Conservation (phyloP, 306 rosid species). For the Vigna angularis region DNA sequence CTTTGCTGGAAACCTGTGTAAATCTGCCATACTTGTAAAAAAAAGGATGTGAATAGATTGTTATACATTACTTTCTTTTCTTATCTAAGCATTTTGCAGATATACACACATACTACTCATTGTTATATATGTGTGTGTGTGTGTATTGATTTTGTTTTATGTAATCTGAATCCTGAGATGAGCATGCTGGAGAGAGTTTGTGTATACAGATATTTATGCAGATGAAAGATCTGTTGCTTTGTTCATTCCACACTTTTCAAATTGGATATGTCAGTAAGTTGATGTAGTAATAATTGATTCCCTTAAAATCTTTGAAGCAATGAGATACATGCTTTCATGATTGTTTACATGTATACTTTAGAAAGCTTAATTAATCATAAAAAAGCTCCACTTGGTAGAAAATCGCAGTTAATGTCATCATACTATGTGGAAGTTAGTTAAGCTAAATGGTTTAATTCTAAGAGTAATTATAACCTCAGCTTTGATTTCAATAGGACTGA, state of each 20-base stretch:
- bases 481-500: slow-evolving; percentile 39
- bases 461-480: slow-evolving; percentile 50
- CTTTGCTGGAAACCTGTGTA: slow-evolving; percentile 14
- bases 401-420: slow-evolving; percentile 34
- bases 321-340: slow-evolving; percentile 6
- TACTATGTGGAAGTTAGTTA: slow-evolving; percentile 55
- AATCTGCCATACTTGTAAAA: slow-evolving; percentile 28
- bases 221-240: background rate
- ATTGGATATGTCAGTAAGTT: background rate
- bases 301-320: slow-evolving; percentile 11
- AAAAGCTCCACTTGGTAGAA: slow-evolving; percentile 49
- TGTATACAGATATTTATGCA: background rate
- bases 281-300: background rate
- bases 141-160: background rate
- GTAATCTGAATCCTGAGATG: slow-evolving; percentile 36
- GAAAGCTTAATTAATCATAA: slow-evolving; percentile 34
- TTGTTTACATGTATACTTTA: slow-evolving; percentile 20
- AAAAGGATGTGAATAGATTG: slow-evolving; percentile 25
- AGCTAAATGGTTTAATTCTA: slow-evolving; percentile 42
- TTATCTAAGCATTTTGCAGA: background rate
- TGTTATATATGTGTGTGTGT: background rate
- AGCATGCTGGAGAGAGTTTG: slow-evolving; percentile 39
- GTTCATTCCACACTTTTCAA: background rate
- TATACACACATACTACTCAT: background rate
- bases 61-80: background rate